These are phyloP conservation scores for Effrenium voratum DNA, from an alignment of 73 alveolate species.

Conservation along the genomic window DNA sequence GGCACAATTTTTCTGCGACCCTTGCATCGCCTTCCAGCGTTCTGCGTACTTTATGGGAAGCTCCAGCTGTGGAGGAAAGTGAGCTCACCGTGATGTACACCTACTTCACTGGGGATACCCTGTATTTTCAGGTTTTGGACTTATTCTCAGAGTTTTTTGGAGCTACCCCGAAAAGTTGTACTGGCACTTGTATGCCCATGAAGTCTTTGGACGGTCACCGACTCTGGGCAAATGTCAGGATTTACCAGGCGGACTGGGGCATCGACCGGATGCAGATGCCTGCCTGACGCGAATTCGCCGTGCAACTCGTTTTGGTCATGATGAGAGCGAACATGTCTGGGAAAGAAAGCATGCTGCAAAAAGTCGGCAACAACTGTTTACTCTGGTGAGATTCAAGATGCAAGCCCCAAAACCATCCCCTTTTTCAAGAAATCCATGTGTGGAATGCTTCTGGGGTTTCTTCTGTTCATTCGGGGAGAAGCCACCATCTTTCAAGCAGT, in stretches of 20 bases:
- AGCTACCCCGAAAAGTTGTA: too few relatives aligned
- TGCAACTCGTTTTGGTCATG: neutral
- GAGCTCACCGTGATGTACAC: too few relatives aligned
- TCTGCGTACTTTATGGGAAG: too few relatives aligned
- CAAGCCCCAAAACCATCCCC: neutral
- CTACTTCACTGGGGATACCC: too few relatives aligned
- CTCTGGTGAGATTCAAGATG: neutral
- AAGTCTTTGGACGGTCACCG: too few relatives aligned
- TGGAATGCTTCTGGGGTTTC: too few relatives aligned
- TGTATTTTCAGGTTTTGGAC: too few relatives aligned
- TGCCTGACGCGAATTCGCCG: neutral
- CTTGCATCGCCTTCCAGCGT: neutral
- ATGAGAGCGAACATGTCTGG: neutral
- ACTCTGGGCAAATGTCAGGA: constrained; percentile 12
- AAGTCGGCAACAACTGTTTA: neutral
- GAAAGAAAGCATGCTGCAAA: neutral
- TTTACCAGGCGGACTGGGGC: constrained; percentile 94
- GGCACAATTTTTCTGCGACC: neutral
- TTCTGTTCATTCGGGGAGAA: neutral
- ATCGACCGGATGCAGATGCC: constrained; percentile 83
- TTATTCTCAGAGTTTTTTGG: too few relatives aligned
- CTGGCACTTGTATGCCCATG: too few relatives aligned
- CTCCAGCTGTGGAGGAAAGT: too few relatives aligned
- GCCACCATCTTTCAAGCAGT: neutral
- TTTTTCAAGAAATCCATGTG: too few relatives aligned